Percentiles rank a stretch among this genome's conserved stretches.
These are phyloP conservation scores for Phellinidium pouzarii DNA, from an alignment of 1,284 basidiomycete species.

Conservation along the genomic window DNA sequence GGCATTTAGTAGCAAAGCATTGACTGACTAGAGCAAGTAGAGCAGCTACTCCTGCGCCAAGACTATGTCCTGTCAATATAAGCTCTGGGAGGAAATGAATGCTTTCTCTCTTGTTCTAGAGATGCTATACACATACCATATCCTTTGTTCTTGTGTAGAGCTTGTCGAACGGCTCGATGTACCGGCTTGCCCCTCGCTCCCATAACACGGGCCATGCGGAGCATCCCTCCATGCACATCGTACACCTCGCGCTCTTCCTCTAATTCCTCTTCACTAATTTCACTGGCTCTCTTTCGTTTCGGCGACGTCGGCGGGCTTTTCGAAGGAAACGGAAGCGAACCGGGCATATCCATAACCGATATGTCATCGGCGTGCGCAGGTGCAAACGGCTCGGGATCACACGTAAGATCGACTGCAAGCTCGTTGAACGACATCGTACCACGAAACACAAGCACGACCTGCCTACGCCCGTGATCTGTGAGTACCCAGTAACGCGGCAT, in stretches of 20 bases:
- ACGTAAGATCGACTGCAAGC: slow-evolving; percentile 76
- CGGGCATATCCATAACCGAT: slow-evolving; percentile 21
- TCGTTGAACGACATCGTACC: slow-evolving; percentile 80
- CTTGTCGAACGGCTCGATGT: slow-evolving; percentile 65
- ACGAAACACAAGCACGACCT: slow-evolving; percentile 58
- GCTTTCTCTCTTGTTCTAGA: neutral
- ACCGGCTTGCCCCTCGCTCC: slow-evolving; percentile 71
- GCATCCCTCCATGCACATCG: slow-evolving; percentile 73
- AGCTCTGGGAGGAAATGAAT: slow-evolving; percentile 40
- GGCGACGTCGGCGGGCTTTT: slow-evolving; percentile 1
- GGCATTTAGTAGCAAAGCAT: neutral
- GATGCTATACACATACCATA: slow-evolving; percentile 45
- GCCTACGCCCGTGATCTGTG: slow-evolving; percentile 62
- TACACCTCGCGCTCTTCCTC: slow-evolving; percentile 32
- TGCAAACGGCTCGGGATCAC: slow-evolving; percentile 61
- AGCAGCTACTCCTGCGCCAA: slow-evolving; percentile 81
- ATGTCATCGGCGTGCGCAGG: slow-evolving; percentile 37
- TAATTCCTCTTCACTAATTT: slow-evolving; percentile 20
- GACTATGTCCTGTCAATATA: slow-evolving; percentile 77
- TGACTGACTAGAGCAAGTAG: slow-evolving; percentile 62
- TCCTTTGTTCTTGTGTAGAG: slow-evolving; percentile 57
- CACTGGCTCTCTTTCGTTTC: slow-evolving; percentile 2
- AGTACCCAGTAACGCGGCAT: slow-evolving; percentile 81
- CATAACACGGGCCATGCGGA: slow-evolving; percentile 73
- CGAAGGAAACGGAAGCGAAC: slow-evolving; percentile 26